A percentile compares a stretch with the other conserved stretches of the same genome.
Conservation (phyloP, 2,329 filamentous ascomycete genomes). For the Chaetomiaceae sp. region DNA sequence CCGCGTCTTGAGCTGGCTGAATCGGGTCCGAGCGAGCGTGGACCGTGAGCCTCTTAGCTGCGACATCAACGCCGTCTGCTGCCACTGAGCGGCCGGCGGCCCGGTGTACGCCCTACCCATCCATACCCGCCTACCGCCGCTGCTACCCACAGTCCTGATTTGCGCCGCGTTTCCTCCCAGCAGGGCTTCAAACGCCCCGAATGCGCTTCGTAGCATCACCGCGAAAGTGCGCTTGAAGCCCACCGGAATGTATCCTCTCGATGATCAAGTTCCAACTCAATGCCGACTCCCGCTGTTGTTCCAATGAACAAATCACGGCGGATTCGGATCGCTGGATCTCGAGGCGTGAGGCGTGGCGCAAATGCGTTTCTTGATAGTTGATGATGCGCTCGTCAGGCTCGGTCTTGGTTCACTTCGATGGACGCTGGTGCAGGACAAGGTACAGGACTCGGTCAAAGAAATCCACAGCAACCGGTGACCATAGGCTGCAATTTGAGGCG, state of each 20-base stretch:
- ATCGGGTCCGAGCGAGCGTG: constrained; percentile 2
- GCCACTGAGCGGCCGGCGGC: constrained; percentile 5
- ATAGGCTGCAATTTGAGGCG: too few relatives aligned
- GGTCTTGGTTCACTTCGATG: too few relatives aligned
- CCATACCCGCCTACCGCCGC: constrained; percentile 7
- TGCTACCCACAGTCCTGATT: constrained; percentile 4
- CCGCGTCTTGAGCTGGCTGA: constrained; percentile 8
- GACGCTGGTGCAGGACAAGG: too few relatives aligned
- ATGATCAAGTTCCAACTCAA: background rate
- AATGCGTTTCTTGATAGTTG: too few relatives aligned
- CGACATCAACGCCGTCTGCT: constrained; percentile 15
- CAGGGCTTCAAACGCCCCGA: constrained; percentile 17
- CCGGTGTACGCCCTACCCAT: constrained; percentile 3
- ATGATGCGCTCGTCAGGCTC: too few relatives aligned
- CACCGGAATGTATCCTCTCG: too few relatives aligned
- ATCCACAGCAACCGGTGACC: too few relatives aligned
- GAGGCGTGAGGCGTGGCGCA: too few relatives aligned
- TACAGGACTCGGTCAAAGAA: too few relatives aligned
- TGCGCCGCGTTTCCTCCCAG: constrained; percentile 6
- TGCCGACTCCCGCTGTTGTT: background rate
- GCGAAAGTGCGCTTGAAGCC: background rate
- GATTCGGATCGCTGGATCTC: too few relatives aligned
- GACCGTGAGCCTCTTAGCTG: constrained; percentile 14
- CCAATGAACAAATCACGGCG: too few relatives aligned
- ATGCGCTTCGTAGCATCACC: constrained; percentile 20